Evolutionary conservation across 139 green algal species (phyloP).

Genomic region (Chlorella sorokiniana): DNA sequence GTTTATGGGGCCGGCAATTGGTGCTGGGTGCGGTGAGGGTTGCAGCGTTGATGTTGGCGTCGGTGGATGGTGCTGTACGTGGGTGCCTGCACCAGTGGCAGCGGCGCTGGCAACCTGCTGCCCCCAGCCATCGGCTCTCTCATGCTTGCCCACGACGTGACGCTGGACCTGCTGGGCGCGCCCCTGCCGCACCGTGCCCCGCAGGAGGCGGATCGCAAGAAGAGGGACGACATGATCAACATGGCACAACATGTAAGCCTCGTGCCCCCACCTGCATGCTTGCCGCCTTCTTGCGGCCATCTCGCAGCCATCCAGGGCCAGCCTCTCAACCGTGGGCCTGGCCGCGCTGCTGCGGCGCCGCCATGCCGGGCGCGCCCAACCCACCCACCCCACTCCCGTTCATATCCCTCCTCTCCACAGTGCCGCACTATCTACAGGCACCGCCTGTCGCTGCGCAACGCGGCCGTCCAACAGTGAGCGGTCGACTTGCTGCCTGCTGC

Average conservation of each 20-base stretch:
- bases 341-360: not conserved
- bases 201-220: constrained; percentile 9
- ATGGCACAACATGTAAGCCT: constrained; percentile 6
- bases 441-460: not conserved
- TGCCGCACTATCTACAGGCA: constrained; percentile 17
- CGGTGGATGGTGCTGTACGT: no score
- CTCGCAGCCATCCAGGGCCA: not conserved
- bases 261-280: no score
- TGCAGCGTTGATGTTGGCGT: no score
- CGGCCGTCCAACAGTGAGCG: not conserved
- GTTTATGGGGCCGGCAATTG: no score
- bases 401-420: not conserved
- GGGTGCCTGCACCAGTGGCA: no score
- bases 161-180: not conserved
- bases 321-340: not conserved
- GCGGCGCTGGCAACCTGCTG: no score
- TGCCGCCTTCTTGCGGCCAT: not conserved
- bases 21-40: no score
- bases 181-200: not conserved
- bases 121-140: not conserved
- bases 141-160: not conserved
- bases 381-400: not conserved
- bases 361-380: not conserved
- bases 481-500: not conserved
- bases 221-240: constrained; percentile 22